Evolutionary conservation across 192 early-diverging fungal species (phyloP).

Genomic region (Podila clonocystis): DNA sequence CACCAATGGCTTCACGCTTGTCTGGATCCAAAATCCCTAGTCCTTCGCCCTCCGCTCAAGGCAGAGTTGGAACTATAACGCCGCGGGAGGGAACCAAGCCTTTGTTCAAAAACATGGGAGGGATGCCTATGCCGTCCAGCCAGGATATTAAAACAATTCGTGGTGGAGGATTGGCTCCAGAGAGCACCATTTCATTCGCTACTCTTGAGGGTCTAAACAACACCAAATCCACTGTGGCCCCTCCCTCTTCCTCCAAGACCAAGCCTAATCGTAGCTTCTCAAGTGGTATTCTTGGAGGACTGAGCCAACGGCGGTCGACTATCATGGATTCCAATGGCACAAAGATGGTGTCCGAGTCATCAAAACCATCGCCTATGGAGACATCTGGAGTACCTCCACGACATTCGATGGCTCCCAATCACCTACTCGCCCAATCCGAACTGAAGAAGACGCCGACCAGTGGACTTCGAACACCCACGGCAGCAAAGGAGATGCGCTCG

Average conservation of each 20-base stretch:
- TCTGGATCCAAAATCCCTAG: conserved; percentile 44
- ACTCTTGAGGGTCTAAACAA: neutral
- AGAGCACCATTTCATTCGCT: neutral
- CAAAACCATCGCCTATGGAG: too few relatives aligned
- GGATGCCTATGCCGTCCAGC: neutral
- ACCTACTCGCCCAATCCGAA: conserved; percentile 13
- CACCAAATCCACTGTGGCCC: neutral
- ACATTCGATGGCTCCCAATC: neutral
- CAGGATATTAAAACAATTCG: conserved; percentile 46
- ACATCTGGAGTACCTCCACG: neutral
- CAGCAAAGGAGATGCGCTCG: conserved; percentile 31
- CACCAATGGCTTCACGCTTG: conserved; percentile 19
- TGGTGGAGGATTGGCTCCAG: conserved; percentile 18
- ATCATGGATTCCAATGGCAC: conserved; percentile 5
- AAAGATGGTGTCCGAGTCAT: neutral
- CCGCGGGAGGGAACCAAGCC: conserved; percentile 12
- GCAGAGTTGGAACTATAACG: conserved; percentile 4
- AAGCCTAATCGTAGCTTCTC: conserved; percentile 39
- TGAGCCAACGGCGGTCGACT: conserved; percentile 4
- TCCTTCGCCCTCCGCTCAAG: conserved; percentile 10
- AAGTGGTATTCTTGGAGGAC: conserved; percentile 20
- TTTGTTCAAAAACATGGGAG: neutral
- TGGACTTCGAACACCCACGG: conserved; percentile 44
- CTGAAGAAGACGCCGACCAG: conserved; percentile 31
- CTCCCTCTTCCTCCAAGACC: conserved; percentile 8